These are phyloP conservation scores for Metarhizium robertsii DNA, from an alignment of 2,329 filamentous ascomycete genomes.

Conservation along the genomic window DNA sequence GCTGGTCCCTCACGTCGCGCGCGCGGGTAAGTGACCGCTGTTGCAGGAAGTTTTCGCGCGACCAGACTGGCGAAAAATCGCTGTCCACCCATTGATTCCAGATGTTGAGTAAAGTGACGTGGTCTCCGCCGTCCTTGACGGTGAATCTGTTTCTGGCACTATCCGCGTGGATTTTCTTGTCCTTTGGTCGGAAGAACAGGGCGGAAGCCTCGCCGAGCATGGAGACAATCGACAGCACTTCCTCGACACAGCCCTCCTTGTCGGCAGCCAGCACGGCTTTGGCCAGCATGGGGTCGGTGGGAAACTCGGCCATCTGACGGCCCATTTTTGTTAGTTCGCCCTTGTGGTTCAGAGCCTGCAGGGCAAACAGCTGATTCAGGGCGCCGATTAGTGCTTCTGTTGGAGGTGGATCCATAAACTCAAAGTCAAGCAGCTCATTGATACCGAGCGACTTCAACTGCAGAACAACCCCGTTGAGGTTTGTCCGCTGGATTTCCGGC, in stretches of 20 bases:
- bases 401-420: constrained; percentile 90
- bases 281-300: constrained; percentile 83
- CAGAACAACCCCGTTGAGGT: constrained; percentile 75
- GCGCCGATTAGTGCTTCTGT: constrained; percentile 83
- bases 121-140: constrained; percentile 82
- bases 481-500: constrained; percentile 87
- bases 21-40: constrained; percentile 82
- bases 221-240: constrained; percentile 85
- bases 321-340: constrained; percentile 87
- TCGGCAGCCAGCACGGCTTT: constrained; percentile 83
- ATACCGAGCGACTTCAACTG: constrained; percentile 85
- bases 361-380: constrained; percentile 81
- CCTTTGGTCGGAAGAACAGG: constrained; percentile 89
- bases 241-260: constrained; percentile 85
- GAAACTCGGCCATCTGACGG: constrained; percentile 91
- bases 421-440: constrained; percentile 85
- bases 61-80: constrained; percentile 82
- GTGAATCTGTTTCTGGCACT: constrained; percentile 84
- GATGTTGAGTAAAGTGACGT: constrained; percentile 80
- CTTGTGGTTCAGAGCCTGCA: constrained; percentile 80
- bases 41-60: constrained; percentile 88
- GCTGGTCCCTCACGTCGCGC: constrained; percentile 84
- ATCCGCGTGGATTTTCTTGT: constrained; percentile 95
- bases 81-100: constrained; percentile 94
- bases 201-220: constrained; percentile 86